A percentile compares a stretch with the other conserved stretches of the same genome.
phyloP scores from a whole-genome alignment of 345 rosid genomes.

The Populus tremula region DNA sequence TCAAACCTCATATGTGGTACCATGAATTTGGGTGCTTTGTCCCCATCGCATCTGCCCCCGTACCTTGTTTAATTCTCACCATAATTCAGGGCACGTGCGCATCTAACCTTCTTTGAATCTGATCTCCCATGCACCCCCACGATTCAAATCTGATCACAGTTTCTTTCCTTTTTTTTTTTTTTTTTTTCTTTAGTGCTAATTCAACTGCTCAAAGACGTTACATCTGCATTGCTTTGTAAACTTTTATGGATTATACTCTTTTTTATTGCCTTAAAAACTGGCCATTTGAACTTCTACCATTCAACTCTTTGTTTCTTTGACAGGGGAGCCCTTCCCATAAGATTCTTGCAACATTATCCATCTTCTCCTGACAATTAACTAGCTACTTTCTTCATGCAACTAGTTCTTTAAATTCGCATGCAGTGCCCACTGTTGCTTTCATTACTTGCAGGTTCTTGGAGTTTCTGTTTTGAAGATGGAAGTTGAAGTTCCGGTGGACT shows the following conservation, averaged over 20 bases:
- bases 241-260: not conserved
- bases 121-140: not conserved
- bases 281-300: not conserved
- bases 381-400: not conserved
- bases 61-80: not conserved
- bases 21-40: not conserved
- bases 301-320: not conserved
- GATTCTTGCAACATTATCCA: not conserved
- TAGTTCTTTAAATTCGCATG: not conserved
- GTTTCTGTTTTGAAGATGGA: slow-evolving; percentile 60
- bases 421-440: not conserved
- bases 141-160: not conserved
- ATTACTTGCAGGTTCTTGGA: slow-evolving; percentile 56
- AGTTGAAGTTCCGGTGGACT: slow-evolving; percentile 80
- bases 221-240: not conserved
- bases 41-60: not conserved
- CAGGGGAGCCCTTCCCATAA: not conserved
- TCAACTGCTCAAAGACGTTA: not conserved
- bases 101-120: not conserved
- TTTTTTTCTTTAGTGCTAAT: not conserved
- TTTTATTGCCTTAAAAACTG: not conserved
- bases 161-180: not conserved
- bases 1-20: not conserved
- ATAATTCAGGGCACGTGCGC: not conserved
- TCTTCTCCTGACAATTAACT: not conserved